These are phyloP conservation scores for Saraca asoca DNA, from an alignment of 331 rosid genomes.

Conservation along the genomic window DNA sequence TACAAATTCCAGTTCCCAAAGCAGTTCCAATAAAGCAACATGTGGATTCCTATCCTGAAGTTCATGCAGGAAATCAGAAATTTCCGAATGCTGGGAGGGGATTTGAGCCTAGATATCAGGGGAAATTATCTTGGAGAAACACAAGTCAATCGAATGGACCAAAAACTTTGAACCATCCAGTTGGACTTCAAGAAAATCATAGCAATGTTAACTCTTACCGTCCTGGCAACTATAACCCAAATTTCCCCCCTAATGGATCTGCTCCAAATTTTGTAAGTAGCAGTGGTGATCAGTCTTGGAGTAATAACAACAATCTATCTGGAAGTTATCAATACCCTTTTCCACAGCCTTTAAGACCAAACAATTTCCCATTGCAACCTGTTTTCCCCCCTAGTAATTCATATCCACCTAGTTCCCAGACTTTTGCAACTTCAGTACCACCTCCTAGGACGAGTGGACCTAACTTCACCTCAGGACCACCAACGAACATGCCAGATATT, in stretches of 20 bases:
- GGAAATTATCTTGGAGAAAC: constrained; percentile 52
- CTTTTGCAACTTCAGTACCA: constrained; percentile 48
- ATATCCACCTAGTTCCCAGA: constrained; percentile 44
- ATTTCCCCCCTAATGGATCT: constrained; percentile 46
- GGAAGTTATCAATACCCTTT: constrained; percentile 51
- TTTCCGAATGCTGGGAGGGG: constrained; percentile 50
- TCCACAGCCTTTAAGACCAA: constrained; percentile 53
- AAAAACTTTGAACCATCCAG: constrained; percentile 48
- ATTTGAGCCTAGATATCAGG: constrained; percentile 53
- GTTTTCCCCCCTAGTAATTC: constrained; percentile 49
- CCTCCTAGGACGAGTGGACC: constrained; percentile 58
- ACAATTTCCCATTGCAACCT: constrained; percentile 53
- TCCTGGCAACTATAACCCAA: constrained; percentile 48
- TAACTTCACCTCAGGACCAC: constrained; percentile 50
- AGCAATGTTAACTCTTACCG: constrained; percentile 42
- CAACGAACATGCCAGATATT: constrained; percentile 50
- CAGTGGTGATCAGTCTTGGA: constrained; percentile 49
- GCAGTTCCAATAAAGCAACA: constrained; percentile 35
- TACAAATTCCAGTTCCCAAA: constrained; percentile 41
- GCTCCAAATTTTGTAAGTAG: constrained; percentile 45
- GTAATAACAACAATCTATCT: constrained; percentile 45
- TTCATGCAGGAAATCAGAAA: constrained; percentile 52
- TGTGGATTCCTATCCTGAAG: constrained; percentile 38
- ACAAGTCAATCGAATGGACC: constrained; percentile 49
- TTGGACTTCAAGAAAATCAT: constrained; percentile 50